phyloP scores from a whole-genome alignment of 176 grass and related monocot species.

The Ananas comosus region DNA sequence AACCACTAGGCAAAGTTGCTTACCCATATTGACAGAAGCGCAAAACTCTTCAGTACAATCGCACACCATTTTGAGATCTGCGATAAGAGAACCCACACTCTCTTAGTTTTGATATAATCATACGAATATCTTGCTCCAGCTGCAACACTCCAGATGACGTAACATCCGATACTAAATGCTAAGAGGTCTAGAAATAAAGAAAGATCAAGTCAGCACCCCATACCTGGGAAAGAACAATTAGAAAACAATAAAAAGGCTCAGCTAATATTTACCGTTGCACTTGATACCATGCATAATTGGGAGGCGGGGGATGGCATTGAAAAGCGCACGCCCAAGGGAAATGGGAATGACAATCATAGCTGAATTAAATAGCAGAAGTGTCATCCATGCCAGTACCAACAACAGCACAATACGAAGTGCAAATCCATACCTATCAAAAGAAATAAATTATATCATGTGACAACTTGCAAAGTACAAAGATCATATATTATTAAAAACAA shows the following conservation, averaged over 20 bases:
- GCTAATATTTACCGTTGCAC: slow-evolving; percentile 71
- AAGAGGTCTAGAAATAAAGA: slow-evolving; percentile 39
- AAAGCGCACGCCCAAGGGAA: slow-evolving; percentile 75
- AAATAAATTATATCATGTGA: slow-evolving; percentile 2
- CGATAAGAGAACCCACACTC: slow-evolving; percentile 51
- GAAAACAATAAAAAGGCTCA: background rate
- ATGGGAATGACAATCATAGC: slow-evolving; percentile 89
- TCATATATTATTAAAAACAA: background rate
- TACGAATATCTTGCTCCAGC: slow-evolving; percentile 73
- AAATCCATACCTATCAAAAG: slow-evolving; percentile 74
- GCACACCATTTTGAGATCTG: slow-evolving; percentile 81
- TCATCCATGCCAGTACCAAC: slow-evolving; percentile 88
- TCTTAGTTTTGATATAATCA: slow-evolving; percentile 68
- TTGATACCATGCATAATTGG: slow-evolving; percentile 93
- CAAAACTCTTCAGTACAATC: slow-evolving; percentile 64
- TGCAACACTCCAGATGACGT: slow-evolving; percentile 69
- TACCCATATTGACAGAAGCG: slow-evolving; percentile 61
- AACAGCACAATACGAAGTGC: slow-evolving; percentile 81
- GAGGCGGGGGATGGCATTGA: slow-evolving; percentile 77
- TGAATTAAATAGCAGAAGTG: slow-evolving; percentile 85
- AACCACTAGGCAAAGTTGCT: slow-evolving; percentile 2
- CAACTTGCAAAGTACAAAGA: background rate
- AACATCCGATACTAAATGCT: slow-evolving; percentile 93
- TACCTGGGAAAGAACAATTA: background rate
- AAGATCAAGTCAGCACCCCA: slow-evolving; percentile 11